phyloP scores from a whole-genome alignment of 1,284 basidiomycete genomes.

The Trametes pubescens region DNA sequence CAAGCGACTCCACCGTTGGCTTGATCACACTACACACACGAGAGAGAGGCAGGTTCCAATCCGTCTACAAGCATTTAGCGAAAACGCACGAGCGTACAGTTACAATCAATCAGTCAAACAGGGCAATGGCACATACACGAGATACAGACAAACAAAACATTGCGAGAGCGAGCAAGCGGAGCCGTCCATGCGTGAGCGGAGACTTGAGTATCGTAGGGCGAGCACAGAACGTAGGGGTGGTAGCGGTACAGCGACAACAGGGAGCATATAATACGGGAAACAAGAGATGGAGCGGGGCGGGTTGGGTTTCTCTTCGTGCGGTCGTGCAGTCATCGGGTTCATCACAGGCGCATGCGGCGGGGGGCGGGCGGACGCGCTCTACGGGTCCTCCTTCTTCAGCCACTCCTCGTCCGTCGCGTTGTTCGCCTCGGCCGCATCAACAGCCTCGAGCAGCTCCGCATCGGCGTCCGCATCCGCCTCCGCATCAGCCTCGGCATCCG shows the following conservation, averaged over 20 bases:
- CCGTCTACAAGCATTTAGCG: too few relatives aligned
- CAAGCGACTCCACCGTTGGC: too few relatives aligned
- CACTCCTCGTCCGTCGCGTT: constrained; percentile 40
- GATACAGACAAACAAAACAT: neutral
- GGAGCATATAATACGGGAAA: neutral
- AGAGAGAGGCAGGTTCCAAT: too few relatives aligned
- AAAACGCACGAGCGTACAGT: too few relatives aligned
- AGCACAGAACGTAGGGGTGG: neutral
- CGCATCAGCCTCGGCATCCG: constrained; percentile 37
- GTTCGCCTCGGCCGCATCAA: constrained; percentile 48
- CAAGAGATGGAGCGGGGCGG: neutral
- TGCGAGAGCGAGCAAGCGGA: neutral
- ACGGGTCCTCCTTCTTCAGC: constrained; percentile 42
- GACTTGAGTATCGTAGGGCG: neutral
- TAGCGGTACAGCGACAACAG: neutral
- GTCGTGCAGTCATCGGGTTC: neutral
- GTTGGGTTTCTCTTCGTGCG: neutral
- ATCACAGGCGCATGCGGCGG: neutral
- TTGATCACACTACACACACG: too few relatives aligned
- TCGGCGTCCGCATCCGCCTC: constrained; percentile 42
- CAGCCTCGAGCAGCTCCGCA: constrained; percentile 47
- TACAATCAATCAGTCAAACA: neutral
- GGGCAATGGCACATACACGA: neutral
- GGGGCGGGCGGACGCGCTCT: constrained; percentile 1
- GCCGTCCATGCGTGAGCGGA: too few relatives aligned